Evolutionary conservation across 805 yeast genomes (phyloP).

Genomic region (Ogataea corticis): DNA sequence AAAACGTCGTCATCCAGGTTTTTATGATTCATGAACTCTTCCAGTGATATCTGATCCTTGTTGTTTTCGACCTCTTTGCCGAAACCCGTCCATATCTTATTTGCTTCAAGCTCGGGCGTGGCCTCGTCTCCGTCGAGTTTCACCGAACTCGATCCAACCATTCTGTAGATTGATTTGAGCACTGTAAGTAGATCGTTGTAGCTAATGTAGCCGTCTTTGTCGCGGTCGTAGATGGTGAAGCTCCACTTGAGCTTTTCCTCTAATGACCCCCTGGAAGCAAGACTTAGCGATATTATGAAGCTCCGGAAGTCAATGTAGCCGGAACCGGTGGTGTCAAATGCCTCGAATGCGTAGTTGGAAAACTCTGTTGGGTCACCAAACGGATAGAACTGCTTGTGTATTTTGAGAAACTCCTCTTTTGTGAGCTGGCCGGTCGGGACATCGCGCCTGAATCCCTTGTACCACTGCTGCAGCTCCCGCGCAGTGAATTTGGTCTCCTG

Average conservation of each 20-base stretch:
- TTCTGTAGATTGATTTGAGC: slow-evolving; percentile 81
- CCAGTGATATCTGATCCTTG: slow-evolving; percentile 66
- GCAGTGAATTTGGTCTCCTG: slow-evolving; percentile 89
- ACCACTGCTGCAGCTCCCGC: slow-evolving; percentile 97
- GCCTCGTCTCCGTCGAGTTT: slow-evolving; percentile 83
- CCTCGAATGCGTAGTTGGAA: slow-evolving; percentile 83
- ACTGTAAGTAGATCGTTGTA: slow-evolving; percentile 80
- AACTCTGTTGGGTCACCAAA: slow-evolving; percentile 96
- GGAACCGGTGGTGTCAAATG: slow-evolving; percentile 78
- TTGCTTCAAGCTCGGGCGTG: slow-evolving; percentile 86
- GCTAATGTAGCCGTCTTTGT: slow-evolving; percentile 72
- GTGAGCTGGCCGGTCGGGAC: slow-evolving; percentile 89
- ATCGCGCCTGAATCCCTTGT: slow-evolving; percentile 91
- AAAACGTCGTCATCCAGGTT: slow-evolving; percentile 76
- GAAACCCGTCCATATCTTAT: slow-evolving; percentile 62
- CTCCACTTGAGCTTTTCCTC: slow-evolving; percentile 91
- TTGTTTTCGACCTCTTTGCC: slow-evolving; percentile 64
- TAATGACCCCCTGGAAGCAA: slow-evolving; percentile 81
- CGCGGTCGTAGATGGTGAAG: slow-evolving; percentile 81
- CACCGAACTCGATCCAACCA: slow-evolving; percentile 91
- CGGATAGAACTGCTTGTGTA: slow-evolving; percentile 95
- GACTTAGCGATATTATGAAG: slow-evolving; percentile 82
- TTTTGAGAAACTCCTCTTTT: slow-evolving; percentile 84
- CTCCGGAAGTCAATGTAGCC: slow-evolving; percentile 90
- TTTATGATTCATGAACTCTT: slow-evolving; percentile 81